Evolutionary conservation across 768 basidiomycete species (phyloP).

Genomic region (Xerocomellus intermedius): DNA sequence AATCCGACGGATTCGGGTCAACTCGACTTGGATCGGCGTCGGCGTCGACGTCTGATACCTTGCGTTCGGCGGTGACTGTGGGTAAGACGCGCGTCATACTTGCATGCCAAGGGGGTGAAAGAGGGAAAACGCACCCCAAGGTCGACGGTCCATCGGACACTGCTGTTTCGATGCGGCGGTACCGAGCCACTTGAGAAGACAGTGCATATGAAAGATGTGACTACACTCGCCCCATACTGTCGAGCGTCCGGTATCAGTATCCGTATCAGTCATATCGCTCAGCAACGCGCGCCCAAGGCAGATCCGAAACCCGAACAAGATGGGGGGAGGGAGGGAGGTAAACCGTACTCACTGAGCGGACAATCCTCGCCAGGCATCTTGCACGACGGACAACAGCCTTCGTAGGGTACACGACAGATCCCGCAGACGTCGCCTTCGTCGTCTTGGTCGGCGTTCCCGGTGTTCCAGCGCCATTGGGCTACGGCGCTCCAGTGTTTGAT

Average conservation of each 20-base stretch:
- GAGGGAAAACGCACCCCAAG: conserved; percentile 69
- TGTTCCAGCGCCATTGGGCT: conserved; percentile 88
- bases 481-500: conserved; percentile 88
- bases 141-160: conserved; percentile 96
- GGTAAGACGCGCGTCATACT: background rate
- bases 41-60: conserved; percentile 30
- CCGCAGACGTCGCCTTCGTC: conserved; percentile 73
- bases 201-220: conserved; percentile 99
- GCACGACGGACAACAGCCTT: conserved; percentile 94
- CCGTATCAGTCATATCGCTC: background rate
- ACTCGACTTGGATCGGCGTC: background rate
- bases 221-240: conserved; percentile 98
- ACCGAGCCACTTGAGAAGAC: conserved; percentile 93
- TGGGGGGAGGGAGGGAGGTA: background rate
- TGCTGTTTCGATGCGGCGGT: conserved; percentile 88
- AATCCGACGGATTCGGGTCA: background rate
- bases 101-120: background rate
- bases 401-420: conserved; percentile 88
- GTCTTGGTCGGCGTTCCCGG: conserved; percentile 35
- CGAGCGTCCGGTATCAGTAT: background rate
- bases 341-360: conserved; percentile 66
- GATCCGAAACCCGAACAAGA: background rate
- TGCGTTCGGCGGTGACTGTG: conserved; percentile 55
- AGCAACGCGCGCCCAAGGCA: background rate
- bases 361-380: conserved; percentile 97